Evolutionary conservation across 768 basidiomycete genomes (phyloP).

Genomic region (Lanmaoa rubissima): DNA sequence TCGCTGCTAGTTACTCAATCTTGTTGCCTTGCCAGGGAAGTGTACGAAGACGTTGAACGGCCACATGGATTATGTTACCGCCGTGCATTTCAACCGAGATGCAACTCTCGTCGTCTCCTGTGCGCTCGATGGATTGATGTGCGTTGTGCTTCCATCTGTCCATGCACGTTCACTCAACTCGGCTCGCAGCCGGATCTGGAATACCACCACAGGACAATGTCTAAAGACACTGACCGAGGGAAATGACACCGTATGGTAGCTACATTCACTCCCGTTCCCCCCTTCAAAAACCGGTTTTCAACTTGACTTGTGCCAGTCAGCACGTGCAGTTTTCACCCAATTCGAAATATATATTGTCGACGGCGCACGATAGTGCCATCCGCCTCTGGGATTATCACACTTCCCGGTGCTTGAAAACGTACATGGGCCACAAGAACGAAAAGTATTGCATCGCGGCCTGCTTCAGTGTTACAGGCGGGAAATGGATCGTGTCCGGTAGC

Average conservation of each 20-base stretch:
- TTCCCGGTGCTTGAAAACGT: conserved; percentile 87
- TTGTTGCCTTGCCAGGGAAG: conserved; percentile 49
- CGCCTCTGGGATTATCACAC: conserved; percentile 96
- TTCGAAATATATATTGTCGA: conserved; percentile 90
- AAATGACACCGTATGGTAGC: conserved; percentile 76
- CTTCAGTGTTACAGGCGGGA: conserved; percentile 81
- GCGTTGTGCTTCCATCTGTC: conserved; percentile 30
- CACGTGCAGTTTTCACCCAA: conserved; percentile 95
- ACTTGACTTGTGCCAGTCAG: conserved; percentile 49
- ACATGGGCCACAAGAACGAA: conserved; percentile 76
- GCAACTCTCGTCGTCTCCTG: conserved; percentile 90
- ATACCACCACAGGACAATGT: conserved; percentile 88
- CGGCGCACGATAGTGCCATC: conserved; percentile 90
- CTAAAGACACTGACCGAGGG: conserved; percentile 94
- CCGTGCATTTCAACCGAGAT: conserved; percentile 91
- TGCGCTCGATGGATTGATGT: conserved; percentile 94
- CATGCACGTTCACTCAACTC: neutral
- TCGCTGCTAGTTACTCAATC: no score
- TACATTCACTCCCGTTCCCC: neutral
- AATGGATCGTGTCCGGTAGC: conserved; percentile 89
- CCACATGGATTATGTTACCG: conserved; percentile 92
- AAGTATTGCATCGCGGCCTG: conserved; percentile 84
- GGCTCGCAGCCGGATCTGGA: conserved; percentile 85
- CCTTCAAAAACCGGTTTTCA: neutral
- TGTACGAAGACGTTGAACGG: conserved; percentile 86